phyloP scores from a whole-genome alignment of 2,329 filamentous ascomycete genomes.

The Botryotinia convoluta region DNA sequence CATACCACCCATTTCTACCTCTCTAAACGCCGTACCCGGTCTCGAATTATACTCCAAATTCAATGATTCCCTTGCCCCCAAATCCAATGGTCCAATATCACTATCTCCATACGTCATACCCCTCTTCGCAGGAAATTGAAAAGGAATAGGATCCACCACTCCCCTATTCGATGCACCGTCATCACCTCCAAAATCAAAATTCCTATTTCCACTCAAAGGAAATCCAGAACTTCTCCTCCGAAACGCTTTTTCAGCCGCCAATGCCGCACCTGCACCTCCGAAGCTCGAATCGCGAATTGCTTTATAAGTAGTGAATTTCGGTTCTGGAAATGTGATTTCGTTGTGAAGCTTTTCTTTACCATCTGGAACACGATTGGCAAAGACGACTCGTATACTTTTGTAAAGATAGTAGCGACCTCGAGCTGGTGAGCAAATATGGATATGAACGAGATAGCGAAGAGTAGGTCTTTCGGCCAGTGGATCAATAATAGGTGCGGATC shows the following conservation, averaged over 20 bases:
- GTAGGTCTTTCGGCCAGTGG: constrained; percentile 60
- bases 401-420: constrained; percentile 86
- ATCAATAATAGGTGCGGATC: not conserved
- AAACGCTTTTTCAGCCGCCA: constrained; percentile 59
- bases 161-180: constrained; percentile 30
- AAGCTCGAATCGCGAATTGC: constrained; percentile 38
- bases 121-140: constrained; percentile 41
- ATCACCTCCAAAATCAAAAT: constrained; percentile 35
- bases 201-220: constrained; percentile 35
- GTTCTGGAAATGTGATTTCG: constrained; percentile 86
- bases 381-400: constrained; percentile 89
- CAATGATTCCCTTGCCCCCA: not conserved
- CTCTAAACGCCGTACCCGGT: not conserved
- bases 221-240: constrained; percentile 56
- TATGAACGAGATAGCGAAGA: constrained; percentile 83
- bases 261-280: constrained; percentile 45
- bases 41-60: not conserved
- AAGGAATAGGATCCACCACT: constrained; percentile 50
- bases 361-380: constrained; percentile 93
- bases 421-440: constrained; percentile 87
- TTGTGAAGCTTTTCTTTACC: constrained; percentile 90
- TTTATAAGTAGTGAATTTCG: constrained; percentile 82
- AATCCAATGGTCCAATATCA: not conserved
- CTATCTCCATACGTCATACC: not conserved
- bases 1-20: constrained; percentile 22